A percentile compares a stretch with the other conserved stretches of the same genome.
These are phyloP conservation scores for Hydnomerulius pinastri DNA, from an alignment of 768 basidiomycete species.

Conservation along the genomic window DNA sequence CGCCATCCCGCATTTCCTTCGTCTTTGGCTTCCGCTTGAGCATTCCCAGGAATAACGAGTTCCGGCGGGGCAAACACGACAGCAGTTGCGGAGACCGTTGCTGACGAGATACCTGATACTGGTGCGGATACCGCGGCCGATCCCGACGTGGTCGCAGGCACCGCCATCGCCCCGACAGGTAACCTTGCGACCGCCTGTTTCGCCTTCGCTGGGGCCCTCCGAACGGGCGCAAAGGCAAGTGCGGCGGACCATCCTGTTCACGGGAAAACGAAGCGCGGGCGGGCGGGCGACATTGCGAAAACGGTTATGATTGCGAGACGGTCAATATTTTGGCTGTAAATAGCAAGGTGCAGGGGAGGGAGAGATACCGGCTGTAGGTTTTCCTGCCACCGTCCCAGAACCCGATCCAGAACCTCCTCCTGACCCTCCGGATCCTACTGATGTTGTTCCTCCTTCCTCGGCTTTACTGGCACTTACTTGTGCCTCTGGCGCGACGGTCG, in stretches of 20 bases:
- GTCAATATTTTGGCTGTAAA: constrained; percentile 39
- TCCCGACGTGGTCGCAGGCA: constrained; percentile 32
- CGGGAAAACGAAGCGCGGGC: background rate
- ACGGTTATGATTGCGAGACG: constrained; percentile 36
- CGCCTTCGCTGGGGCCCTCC: constrained; percentile 60
- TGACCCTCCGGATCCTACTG: constrained; percentile 29
- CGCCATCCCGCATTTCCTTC: constrained; percentile 37
- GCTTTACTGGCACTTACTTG: constrained; percentile 24
- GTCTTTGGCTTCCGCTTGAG: constrained; percentile 29
- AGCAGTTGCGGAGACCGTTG: constrained; percentile 54
- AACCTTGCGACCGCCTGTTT: constrained; percentile 46
- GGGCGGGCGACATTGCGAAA: constrained; percentile 14
- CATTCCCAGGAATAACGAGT: constrained; percentile 37
- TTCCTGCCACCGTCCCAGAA: constrained; percentile 40
- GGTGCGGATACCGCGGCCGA: constrained; percentile 27
- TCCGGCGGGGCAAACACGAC: constrained; percentile 72
- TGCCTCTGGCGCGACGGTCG: constrained; percentile 24
- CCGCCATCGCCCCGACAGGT: constrained; percentile 57
- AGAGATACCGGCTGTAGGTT: constrained; percentile 59
- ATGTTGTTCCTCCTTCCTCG: constrained; percentile 27
- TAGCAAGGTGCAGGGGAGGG: constrained; percentile 42
- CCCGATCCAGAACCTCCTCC: too few species aligned
- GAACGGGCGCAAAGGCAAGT: constrained; percentile 84
- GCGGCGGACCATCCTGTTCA: constrained; percentile 81
- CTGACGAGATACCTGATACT: constrained; percentile 30